Conservation (phyloP, 2,329 filamentous ascomycete species). For the Thelonectria rubi region DNA sequence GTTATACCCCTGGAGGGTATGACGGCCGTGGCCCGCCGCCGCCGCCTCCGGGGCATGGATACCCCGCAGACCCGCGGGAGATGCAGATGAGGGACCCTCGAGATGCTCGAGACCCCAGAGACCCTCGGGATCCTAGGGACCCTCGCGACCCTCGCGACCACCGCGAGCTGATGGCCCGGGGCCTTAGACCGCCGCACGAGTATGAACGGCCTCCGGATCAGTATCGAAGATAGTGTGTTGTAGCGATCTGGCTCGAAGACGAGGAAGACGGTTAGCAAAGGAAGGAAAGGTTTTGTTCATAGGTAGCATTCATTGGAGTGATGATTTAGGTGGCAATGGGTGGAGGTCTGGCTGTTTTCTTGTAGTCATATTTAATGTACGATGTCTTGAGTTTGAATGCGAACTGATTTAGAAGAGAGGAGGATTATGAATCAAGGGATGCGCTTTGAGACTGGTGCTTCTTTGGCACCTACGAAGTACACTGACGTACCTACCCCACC, state of each 20-base stretch:
- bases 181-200: conserved; percentile 54
- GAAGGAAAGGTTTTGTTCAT: not conserved
- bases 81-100: conserved; percentile 47
- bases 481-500: not conserved
- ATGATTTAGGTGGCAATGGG: not conserved
- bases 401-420: no score
- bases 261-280: conserved; percentile 23
- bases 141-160: conserved; percentile 46
- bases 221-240: conserved; percentile 50
- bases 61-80: conserved; percentile 47
- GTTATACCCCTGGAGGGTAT: conserved; percentile 57
- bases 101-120: conserved; percentile 24
- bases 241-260: not conserved
- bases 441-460: no score
- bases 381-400: no score
- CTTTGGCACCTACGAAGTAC: no score
- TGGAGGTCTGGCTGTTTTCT: not conserved
- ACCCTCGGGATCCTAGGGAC: conserved; percentile 39
- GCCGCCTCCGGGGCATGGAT: conserved; percentile 47
- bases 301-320: not conserved
- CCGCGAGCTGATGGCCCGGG: conserved; percentile 54
- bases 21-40: conserved; percentile 52
- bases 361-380: no score
- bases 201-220: conserved; percentile 56
- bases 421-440: no score